Conservation (phyloP, 345 rosid genomes). For the Cochlearia excelsa region DNA sequence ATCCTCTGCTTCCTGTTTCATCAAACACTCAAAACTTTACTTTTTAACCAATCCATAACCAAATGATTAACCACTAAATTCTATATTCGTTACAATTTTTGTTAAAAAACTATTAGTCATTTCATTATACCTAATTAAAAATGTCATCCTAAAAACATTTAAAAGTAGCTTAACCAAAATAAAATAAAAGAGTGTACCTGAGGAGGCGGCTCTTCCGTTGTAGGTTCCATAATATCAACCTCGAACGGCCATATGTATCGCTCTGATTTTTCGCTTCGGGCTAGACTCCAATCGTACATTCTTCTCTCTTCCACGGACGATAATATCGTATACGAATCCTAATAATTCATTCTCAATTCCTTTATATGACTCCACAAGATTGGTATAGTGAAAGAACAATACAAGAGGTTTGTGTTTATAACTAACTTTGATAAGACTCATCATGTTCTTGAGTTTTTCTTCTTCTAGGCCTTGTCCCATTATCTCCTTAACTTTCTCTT, state of each 20-base stretch:
- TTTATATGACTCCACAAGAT: not conserved
- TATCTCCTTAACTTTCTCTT: constrained; percentile 48
- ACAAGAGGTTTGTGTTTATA: not conserved
- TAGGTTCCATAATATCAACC: constrained; percentile 46
- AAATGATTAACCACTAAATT: too few relatives aligned
- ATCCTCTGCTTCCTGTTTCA: constrained; percentile 68
- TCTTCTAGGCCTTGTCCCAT: constrained; percentile 55
- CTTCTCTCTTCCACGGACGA: constrained; percentile 72
- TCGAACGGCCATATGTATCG: constrained; percentile 76
- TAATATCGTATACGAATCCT: constrained; percentile 72
- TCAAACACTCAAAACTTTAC: not conserved
- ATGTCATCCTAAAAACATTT: too few relatives aligned
- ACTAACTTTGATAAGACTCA: constrained; percentile 57
- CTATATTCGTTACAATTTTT: too few relatives aligned
- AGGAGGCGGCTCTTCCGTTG: constrained; percentile 55
- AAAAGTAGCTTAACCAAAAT: too few relatives aligned
- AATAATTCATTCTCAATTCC: not conserved
- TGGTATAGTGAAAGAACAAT: not conserved
- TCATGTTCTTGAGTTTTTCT: constrained; percentile 45
- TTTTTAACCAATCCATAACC: not conserved
- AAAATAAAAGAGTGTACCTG: constrained; percentile 43
- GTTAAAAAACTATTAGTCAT: too few relatives aligned
- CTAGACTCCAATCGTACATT: constrained; percentile 92
- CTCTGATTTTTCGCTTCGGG: constrained; percentile 55
- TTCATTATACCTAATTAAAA: too few relatives aligned